These are phyloP conservation scores for Quercus bicolor DNA, from an alignment of 306 rosid genomes.

Conservation along the genomic window DNA sequence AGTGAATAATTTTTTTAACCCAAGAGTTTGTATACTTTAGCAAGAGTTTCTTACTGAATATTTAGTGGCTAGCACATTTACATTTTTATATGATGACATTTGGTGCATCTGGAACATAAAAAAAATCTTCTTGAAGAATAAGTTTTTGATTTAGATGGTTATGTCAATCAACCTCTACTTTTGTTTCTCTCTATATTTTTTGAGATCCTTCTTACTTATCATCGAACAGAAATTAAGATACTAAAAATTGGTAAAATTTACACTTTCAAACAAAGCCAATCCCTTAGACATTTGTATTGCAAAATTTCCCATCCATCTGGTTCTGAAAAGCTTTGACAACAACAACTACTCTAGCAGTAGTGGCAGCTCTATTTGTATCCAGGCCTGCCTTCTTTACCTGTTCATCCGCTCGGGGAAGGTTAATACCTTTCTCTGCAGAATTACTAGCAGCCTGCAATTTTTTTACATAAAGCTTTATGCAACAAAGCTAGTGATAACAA, in stretches of 20 bases:
- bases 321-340: conserved; percentile 96
- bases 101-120: too few species aligned
- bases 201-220: too few species aligned
- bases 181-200: too few species aligned
- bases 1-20: too few species aligned
- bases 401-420: conserved; percentile 58
- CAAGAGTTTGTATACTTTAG: too few species aligned
- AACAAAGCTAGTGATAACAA: not conserved
- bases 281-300: conserved; percentile 50
- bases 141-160: too few species aligned
- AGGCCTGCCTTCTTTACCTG: conserved; percentile 72
- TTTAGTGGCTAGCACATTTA: too few species aligned
- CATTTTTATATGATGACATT: too few species aligned
- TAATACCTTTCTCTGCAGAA: conserved; percentile 69
- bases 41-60: too few species aligned
- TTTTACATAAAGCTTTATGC: not conserved
- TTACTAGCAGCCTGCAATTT: conserved; percentile 69
- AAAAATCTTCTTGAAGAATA: too few species aligned
- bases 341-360: conserved; percentile 95
- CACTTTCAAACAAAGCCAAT: conserved; percentile 42
- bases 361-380: conserved; percentile 82
- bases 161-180: too few species aligned
- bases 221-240: conserved; percentile 17
- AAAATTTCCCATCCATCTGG: conserved; percentile 87
- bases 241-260: conserved; percentile 55